phyloP scores from a whole-genome alignment of 2,329 filamentous ascomycete species.

The Arthrobotrys iridis region DNA sequence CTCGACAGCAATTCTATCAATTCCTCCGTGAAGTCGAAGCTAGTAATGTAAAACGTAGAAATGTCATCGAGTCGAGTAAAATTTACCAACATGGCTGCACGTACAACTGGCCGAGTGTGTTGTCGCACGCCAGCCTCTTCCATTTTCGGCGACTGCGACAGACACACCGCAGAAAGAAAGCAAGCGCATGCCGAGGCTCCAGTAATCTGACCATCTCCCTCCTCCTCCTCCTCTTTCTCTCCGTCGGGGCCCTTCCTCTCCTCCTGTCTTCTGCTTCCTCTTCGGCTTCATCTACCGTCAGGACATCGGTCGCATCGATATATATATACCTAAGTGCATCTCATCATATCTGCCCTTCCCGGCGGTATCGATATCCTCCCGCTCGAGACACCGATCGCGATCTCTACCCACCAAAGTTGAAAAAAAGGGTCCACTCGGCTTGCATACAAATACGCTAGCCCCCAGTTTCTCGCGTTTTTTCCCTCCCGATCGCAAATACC shows the following conservation, averaged over 20 bases:
- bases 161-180: neutral
- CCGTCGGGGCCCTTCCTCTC: neutral
- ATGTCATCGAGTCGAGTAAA: too few species aligned
- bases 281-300: neutral
- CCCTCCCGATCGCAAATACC: constrained; percentile 28
- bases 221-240: constrained; percentile 4
- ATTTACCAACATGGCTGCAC: too few species aligned
- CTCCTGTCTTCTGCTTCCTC: constrained; percentile 10
- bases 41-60: too few species aligned
- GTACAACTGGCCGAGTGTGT: constrained; percentile 16
- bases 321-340: too few species aligned
- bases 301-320: constrained; percentile 18
- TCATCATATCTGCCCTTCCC: too few species aligned
- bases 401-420: too few species aligned
- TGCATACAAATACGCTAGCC: constrained; percentile 9
- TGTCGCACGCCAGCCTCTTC: constrained; percentile 43
- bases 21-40: too few species aligned
- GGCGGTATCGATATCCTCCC: neutral
- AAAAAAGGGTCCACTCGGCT: neutral
- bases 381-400: neutral
- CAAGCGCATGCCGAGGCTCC: constrained; percentile 19
- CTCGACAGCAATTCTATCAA: too few species aligned
- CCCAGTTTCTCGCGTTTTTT: neutral
- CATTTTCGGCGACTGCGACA: constrained; percentile 44
- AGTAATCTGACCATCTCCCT: neutral